These are phyloP conservation scores for Cardiospermum halicacabum DNA, from an alignment of 345 rosid genomes.

Conservation along the genomic window DNA sequence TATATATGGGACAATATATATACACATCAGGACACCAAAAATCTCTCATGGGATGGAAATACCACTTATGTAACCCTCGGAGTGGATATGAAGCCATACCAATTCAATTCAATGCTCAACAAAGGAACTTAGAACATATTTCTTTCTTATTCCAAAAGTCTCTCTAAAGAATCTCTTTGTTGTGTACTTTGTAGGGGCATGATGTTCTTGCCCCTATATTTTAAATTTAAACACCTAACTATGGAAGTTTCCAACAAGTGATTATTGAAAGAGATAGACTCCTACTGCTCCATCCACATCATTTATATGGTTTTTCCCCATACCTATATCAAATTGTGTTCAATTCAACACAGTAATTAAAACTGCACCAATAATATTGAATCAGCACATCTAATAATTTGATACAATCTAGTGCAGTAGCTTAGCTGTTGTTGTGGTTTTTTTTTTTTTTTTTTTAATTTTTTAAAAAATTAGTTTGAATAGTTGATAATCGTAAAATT, in stretches of 20 bases:
- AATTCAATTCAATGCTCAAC: background rate
- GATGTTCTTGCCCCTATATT: background rate
- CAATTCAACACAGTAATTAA: background rate
- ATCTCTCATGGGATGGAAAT: too few species aligned
- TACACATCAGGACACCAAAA: too few species aligned
- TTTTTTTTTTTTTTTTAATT: too few species aligned
- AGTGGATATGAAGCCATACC: background rate
- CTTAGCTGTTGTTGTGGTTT: too few species aligned
- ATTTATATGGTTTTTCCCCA: background rate
- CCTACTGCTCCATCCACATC: background rate
- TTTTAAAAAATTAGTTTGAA: too few species aligned
- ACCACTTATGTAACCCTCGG: too few species aligned
- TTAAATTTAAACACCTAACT: background rate
- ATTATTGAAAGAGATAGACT: background rate
- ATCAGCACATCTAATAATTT: too few species aligned
- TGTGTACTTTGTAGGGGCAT: background rate
- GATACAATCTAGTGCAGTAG: too few species aligned
- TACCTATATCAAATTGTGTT: background rate
- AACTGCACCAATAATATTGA: too few species aligned
- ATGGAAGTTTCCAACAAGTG: slow-evolving; percentile 1
- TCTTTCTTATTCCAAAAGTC: background rate
- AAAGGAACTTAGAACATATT: background rate
- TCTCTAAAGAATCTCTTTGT: background rate
- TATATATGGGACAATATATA: too few species aligned
- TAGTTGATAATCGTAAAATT: too few species aligned